These are phyloP conservation scores for Asclepias syriaca DNA, from an alignment of 257 asterid species.

Conservation along the genomic window DNA sequence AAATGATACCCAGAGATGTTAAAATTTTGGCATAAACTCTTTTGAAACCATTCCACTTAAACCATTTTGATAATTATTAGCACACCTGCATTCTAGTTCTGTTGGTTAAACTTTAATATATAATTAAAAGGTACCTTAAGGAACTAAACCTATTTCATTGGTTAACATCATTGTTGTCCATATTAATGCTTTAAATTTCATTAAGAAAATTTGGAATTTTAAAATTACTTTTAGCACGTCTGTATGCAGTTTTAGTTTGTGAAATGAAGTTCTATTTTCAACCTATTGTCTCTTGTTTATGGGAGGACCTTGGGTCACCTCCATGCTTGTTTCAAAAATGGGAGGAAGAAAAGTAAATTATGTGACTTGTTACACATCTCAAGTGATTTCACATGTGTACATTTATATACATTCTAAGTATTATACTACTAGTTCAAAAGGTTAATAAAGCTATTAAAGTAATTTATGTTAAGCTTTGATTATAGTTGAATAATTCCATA, in stretches of 20 bases:
- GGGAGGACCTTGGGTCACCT: neutral
- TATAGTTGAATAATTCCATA: too few species aligned
- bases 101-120: neutral
- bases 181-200: too few species aligned
- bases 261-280: neutral
- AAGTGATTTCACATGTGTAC: too few species aligned
- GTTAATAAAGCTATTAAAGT: too few species aligned
- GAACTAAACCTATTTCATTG: neutral
- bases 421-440: too few species aligned
- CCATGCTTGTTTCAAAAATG: neutral
- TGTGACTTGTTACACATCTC: neutral
- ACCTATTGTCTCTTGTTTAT: neutral
- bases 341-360: neutral
- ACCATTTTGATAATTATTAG: neutral
- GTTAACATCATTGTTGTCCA: too few species aligned
- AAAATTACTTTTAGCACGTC: neutral
- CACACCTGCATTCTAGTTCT: neutral
- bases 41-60: neutral
- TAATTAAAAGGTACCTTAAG: neutral
- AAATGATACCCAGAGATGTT: neutral
- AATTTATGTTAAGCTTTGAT: too few species aligned
- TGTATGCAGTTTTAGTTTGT: neutral
- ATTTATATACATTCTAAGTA: too few species aligned
- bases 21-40: neutral
- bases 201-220: neutral